phyloP scores from a whole-genome alignment of 495 filamentous ascomycete genomes.

The Tuber brumale region DNA sequence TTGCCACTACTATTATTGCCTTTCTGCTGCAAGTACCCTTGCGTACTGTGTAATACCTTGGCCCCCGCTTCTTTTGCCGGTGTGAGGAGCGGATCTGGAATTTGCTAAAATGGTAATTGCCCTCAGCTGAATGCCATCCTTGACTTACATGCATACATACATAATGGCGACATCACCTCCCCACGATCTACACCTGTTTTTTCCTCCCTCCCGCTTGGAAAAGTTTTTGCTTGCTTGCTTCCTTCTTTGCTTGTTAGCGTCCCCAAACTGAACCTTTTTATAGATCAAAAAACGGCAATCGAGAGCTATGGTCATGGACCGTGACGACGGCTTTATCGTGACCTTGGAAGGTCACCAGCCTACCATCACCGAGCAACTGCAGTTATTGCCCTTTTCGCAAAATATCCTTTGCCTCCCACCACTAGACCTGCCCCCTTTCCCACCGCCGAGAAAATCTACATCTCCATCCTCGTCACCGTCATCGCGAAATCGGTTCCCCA shows the following conservation, averaged over 20 bases:
- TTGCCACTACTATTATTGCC: background rate
- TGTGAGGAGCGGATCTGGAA: background rate
- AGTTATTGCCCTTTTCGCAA: conserved; percentile 28
- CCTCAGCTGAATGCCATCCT: background rate
- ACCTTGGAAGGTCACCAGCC: conserved; percentile 31
- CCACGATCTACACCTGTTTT: background rate
- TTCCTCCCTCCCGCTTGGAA: background rate
- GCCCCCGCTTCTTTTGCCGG: background rate
- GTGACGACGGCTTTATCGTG: conserved; percentile 27
- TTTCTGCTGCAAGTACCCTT: background rate
- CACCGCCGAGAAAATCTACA: conserved; percentile 10
- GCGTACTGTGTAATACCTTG: background rate
- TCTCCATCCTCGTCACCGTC: conserved; percentile 1
- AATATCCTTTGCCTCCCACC: conserved; percentile 36
- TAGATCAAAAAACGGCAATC: background rate
- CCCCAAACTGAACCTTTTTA: background rate
- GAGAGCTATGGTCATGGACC: conserved; percentile 13
- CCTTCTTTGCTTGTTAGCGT: background rate
- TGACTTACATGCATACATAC: conserved; percentile 2
- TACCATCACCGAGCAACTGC: conserved; percentile 34
- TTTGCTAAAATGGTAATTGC: conserved; percentile 3
- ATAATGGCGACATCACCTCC: background rate
- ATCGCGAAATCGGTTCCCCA: conserved; percentile 10
- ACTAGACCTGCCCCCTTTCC: conserved; percentile 21
- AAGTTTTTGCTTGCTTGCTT: background rate